Evolutionary conservation across 2,329 filamentous ascomycete genomes (phyloP), one percentile per base, ranked within the genome.

Genomic region (Basipetospora sp.): DNA sequence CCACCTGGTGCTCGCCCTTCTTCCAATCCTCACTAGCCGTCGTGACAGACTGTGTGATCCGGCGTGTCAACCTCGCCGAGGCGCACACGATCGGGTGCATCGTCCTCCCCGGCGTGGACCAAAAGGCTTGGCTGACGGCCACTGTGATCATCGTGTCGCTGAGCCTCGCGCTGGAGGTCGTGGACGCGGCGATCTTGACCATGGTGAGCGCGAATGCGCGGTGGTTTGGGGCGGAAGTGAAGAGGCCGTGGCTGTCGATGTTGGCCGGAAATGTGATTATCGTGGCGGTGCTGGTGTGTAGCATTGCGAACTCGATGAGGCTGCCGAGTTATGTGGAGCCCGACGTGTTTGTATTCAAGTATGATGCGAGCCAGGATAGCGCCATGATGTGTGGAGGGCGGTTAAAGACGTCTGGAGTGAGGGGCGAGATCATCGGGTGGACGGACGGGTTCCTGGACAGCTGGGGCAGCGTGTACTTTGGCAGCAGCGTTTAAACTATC

Each of bases 231-330:
- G 34, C 32, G 18, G 32, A 31, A n/a, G 42, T 43, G 36, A 38
- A 39, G 17, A 38, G 42, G 26, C 44, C 44, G 1, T 45, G 44
- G 44, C 33, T 38, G 13, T 44, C 44, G 15, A 45, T 45, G 44
- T 14, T 44, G 10, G n/a, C 18, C 4, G 44, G 44, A 2, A 41
- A 43, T 31, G 25, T 31, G 3, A 30, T 41, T n/a, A 25, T 43
- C 3, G 9, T 44, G 5, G 17, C n/a, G 13, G 31, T 45, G 10
- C 17, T 45, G 15, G 27, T 41, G 2, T 28, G 36, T 3, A 31
- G 42, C 13, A 28, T 37, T 2, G 15, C 29, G 13, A 39, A 34
- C 29, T 32, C 35, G 32, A 14, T 37, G 10, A 31, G 29, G 28
- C 17, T 43, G 20, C 42, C 42, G n/a, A 20, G 8, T 11, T 17